These are phyloP conservation scores for Cyclaneusma minus DNA, from an alignment of 2,329 filamentous ascomycete species.

Conservation along the genomic window DNA sequence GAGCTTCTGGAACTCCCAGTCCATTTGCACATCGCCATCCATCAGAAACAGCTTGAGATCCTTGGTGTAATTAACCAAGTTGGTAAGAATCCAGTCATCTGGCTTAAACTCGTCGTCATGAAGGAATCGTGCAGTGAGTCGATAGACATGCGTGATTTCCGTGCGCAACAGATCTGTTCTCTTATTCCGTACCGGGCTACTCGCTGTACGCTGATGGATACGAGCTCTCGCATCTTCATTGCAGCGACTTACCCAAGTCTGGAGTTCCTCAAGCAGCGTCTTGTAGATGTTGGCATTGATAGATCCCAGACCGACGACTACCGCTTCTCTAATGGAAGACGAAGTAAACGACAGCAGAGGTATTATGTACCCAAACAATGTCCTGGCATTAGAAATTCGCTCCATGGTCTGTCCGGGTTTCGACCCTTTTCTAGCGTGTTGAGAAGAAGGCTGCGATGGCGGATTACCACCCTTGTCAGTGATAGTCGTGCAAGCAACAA, in stretches of 20 bases:
- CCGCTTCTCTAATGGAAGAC: constrained; percentile 70
- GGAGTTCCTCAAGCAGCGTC: constrained; percentile 76
- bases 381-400: constrained; percentile 75
- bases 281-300: constrained; percentile 92
- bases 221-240: constrained; percentile 78
- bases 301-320: constrained; percentile 81
- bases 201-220: constrained; percentile 74
- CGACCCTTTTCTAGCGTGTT: constrained; percentile 73
- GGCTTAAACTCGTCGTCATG: constrained; percentile 63
- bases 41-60: constrained; percentile 90
- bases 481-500: constrained; percentile 92
- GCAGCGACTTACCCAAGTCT: constrained; percentile 71
- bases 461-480: constrained; percentile 64
- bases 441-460: constrained; percentile 41
- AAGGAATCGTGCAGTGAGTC: constrained; percentile 80
- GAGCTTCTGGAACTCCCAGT: constrained; percentile 86
- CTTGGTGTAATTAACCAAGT: constrained; percentile 77
- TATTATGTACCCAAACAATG: constrained; percentile 82
- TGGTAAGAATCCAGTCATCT: constrained; percentile 82
- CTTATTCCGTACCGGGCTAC: constrained; percentile 65
- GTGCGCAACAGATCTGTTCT: constrained; percentile 79
- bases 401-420: constrained; percentile 52
- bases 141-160: constrained; percentile 92
- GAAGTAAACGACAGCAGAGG: constrained; percentile 72
- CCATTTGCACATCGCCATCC: constrained; percentile 85